Percentiles rank a stretch among this genome's conserved stretches.
These are phyloP conservation scores for Fusarium secorum DNA, from an alignment of 2,329 filamentous ascomycete species.

Conservation along the genomic window DNA sequence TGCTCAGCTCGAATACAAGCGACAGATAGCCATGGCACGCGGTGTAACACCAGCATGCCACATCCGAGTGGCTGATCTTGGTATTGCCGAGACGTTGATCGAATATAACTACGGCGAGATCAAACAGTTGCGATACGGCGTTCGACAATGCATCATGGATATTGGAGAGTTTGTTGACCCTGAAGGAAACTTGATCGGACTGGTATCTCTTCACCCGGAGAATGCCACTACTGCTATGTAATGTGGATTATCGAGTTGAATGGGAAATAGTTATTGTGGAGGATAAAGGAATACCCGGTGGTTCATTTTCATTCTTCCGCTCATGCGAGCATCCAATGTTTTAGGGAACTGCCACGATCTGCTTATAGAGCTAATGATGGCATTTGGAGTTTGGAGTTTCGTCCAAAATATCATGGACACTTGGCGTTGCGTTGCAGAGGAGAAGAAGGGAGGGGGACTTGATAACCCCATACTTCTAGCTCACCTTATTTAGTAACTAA, in stretches of 20 bases:
- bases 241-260: background rate
- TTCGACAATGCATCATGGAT: constrained; percentile 39
- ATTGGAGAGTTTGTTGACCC: constrained; percentile 40
- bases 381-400: constrained; percentile 14
- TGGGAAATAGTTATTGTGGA: background rate
- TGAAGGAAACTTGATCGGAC: constrained; percentile 40
- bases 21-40: constrained; percentile 21
- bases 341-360: background rate
- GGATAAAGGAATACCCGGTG: constrained; percentile 40
- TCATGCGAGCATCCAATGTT: constrained; percentile 7
- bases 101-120: constrained; percentile 32
- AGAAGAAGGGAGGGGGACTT: background rate
- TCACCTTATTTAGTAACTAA: background rate
- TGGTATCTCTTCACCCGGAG: constrained; percentile 36
- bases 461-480: background rate
- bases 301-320: constrained; percentile 17
- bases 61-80: constrained; percentile 39
- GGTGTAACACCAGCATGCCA: constrained; percentile 32
- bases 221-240: constrained; percentile 24
- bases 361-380: background rate
- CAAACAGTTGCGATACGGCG: constrained; percentile 36
- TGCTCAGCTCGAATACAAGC: constrained; percentile 25
- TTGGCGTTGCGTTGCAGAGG: background rate
- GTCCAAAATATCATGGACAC: constrained; percentile 14
- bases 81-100: constrained; percentile 33